These are phyloP conservation scores for Aphanomyces stellatus DNA, from an alignment of 352 stramenopile genomes.

Conservation along the genomic window DNA sequence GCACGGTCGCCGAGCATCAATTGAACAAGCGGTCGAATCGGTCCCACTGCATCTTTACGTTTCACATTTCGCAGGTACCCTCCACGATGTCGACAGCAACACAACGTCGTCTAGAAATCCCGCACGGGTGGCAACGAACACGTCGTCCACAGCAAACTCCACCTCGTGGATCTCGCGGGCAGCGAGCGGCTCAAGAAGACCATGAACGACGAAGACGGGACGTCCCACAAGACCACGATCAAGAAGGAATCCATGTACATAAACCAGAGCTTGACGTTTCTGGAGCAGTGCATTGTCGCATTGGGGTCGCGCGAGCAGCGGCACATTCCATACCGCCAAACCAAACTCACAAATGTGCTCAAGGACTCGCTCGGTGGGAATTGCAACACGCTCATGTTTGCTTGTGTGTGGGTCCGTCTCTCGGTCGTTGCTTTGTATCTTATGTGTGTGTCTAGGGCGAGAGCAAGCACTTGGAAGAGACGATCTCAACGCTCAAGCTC, in stretches of 20 bases:
- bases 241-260: conserved; percentile 97
- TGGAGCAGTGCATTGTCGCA: conserved; percentile 93
- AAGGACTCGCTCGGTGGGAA: conserved; percentile 93
- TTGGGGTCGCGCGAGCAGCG: conserved; percentile 54
- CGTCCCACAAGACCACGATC: conserved; percentile 52
- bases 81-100: conserved; percentile 30
- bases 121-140: conserved; percentile 57
- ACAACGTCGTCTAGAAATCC: conserved; percentile 34
- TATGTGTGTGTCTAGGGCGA: conserved; percentile 43
- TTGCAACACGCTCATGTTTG: conserved; percentile 93
- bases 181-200: conserved; percentile 93
- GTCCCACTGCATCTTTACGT: conserved; percentile 90
- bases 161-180: conserved; percentile 93
- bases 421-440: background rate
- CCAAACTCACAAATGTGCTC: conserved; percentile 92
- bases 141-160: conserved; percentile 83
- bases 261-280: conserved; percentile 93
- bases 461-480: conserved; percentile 87
- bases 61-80: conserved; percentile 81
- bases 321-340: conserved; percentile 91
- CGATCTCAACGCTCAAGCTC: conserved; percentile 89
- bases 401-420: conserved; percentile 78
- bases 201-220: conserved; percentile 42
- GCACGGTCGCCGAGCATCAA: conserved; percentile 90
- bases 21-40: conserved; percentile 92